These are phyloP conservation scores for Dianthus caryophyllus DNA, from an alignment of 148 eudicot species.

Conservation along the genomic window DNA sequence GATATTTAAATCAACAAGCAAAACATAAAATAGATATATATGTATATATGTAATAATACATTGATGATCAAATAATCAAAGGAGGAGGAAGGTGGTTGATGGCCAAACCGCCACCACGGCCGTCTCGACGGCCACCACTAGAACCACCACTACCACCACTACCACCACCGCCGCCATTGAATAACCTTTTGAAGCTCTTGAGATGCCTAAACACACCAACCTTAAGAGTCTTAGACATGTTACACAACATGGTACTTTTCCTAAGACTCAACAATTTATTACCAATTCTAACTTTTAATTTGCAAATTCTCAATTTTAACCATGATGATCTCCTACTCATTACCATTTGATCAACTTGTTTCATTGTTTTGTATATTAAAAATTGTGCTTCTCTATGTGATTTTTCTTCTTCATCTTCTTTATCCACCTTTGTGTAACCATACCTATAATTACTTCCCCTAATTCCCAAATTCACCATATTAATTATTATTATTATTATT, in stretches of 20 bases:
- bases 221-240: conserved; percentile 34
- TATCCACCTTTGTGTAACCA: conserved; percentile 51
- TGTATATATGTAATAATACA: neutral
- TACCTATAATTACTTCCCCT: conserved; percentile 29
- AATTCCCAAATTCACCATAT: conserved; percentile 24
- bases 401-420: conserved; percentile 52
- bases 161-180: conserved; percentile 21
- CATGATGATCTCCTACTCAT: conserved; percentile 28
- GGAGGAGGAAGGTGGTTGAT: conserved; percentile 36
- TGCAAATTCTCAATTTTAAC: conserved; percentile 49
- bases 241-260: conserved; percentile 35
- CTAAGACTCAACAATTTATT: conserved; percentile 52
- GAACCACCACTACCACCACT: conserved; percentile 13
- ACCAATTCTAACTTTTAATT: conserved; percentile 66
- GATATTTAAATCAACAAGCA: conserved; percentile 1
- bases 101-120: conserved; percentile 14
- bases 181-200: conserved; percentile 39
- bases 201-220: conserved; percentile 36
- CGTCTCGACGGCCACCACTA: conserved; percentile 10
- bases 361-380: conserved; percentile 64
- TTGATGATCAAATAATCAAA: conserved; percentile 14
- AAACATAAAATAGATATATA: neutral
- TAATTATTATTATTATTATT: neutral
- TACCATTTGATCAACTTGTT: conserved; percentile 36
- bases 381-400: conserved; percentile 55